Conservation (phyloP, 2,329 filamentous ascomycete genomes). For the Xylariales sp. region DNA sequence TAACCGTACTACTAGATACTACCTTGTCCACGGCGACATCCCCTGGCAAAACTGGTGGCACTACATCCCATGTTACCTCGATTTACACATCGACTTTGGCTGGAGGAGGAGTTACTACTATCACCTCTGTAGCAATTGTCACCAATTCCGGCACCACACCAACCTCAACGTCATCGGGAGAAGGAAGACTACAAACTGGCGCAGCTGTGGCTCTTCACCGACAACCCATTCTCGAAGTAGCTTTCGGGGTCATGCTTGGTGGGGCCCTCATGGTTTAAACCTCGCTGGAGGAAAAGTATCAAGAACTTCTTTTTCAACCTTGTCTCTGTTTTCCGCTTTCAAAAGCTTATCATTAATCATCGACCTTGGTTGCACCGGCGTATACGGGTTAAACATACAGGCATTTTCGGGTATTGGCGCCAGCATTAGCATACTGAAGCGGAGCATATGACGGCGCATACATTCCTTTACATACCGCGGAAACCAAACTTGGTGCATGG, state of each 20-base stretch:
- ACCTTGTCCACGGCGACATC: slow-evolving; percentile 8
- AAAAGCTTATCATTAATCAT: slow-evolving; percentile 4
- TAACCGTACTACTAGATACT: not conserved
- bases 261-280: slow-evolving; percentile 15
- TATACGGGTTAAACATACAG: not conserved
- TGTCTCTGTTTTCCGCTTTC: not conserved
- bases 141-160: slow-evolving; percentile 13
- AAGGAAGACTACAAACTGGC: slow-evolving; percentile 21
- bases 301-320: not conserved
- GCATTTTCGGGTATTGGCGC: slow-evolving; percentile 11
- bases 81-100: slow-evolving; percentile 23
- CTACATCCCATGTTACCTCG: slow-evolving; percentile 9
- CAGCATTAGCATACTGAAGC: slow-evolving; percentile 13
- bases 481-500: slow-evolving; percentile 7
- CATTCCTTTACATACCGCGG: slow-evolving; percentile 16
- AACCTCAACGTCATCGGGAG: slow-evolving; percentile 10
- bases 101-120: slow-evolving; percentile 22
- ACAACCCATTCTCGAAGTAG: slow-evolving; percentile 13
- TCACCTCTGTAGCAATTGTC: slow-evolving; percentile 23
- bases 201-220: slow-evolving; percentile 9
- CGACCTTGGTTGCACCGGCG: not conserved
- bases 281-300: not conserved
- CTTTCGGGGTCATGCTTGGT: slow-evolving; percentile 19
- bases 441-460: slow-evolving; percentile 15
- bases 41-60: slow-evolving; percentile 5